Conservation (phyloP, 768 basidiomycete genomes). For the Tylopilus sp. region DNA sequence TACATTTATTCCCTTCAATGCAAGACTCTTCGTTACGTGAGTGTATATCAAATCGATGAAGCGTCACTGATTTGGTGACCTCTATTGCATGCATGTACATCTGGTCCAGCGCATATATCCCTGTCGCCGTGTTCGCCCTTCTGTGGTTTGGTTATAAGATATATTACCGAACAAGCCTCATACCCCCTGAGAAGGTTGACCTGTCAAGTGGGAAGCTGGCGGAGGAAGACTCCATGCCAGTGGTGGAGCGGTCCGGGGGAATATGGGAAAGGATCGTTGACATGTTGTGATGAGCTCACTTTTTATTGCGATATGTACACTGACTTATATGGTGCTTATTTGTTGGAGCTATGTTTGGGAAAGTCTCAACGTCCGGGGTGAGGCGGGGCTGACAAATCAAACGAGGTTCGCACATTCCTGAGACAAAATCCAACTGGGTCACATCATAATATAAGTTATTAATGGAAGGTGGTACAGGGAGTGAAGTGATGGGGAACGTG, state of each 20-base stretch:
- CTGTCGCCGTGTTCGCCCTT: constrained; percentile 25
- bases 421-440: not conserved
- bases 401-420: constrained; percentile 8
- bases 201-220: constrained; percentile 39
- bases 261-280: not conserved
- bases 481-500: constrained; percentile 4
- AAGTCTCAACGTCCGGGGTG: too few relatives aligned
- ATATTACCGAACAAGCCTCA: constrained; percentile 32
- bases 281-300: not conserved
- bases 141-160: constrained; percentile 38
- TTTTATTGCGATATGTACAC: too few relatives aligned
- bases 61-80: too few relatives aligned
- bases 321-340: too few relatives aligned
- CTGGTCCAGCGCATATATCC: constrained; percentile 33
- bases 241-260: not conserved
- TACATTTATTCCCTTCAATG: too few relatives aligned
- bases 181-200: constrained; percentile 44
- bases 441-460: constrained; percentile 22
- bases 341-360: too few relatives aligned
- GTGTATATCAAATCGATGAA: too few relatives aligned
- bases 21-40: too few relatives aligned
- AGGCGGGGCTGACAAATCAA: not conserved
- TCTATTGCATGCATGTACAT: too few relatives aligned
- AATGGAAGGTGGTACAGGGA: constrained; percentile 19
- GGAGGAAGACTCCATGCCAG: constrained; percentile 42